Evolutionary conservation across 306 rosid genomes (phyloP).

Genomic region (barrel medic (Medicago truncatula)): DNA sequence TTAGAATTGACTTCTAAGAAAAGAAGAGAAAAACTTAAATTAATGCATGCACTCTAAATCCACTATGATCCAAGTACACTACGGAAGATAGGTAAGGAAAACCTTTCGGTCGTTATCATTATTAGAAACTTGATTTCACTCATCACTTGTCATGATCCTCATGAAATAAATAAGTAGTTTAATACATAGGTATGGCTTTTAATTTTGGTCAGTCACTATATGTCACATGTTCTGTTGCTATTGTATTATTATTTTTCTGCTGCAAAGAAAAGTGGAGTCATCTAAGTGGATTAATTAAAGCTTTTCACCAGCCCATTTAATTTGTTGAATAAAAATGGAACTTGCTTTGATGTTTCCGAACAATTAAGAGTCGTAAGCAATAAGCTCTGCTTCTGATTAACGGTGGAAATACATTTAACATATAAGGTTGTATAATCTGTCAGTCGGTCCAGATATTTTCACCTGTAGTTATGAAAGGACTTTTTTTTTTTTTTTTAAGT

Average conservation of each 20-base stretch:
- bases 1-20: background rate
- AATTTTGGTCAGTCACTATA: background rate
- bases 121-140: slow-evolving; percentile 30
- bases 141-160: slow-evolving; percentile 42
- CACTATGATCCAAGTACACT: slow-evolving; percentile 22
- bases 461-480: too few species aligned
- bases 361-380: slow-evolving; percentile 11
- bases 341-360: slow-evolving; percentile 30
- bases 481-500: too few species aligned
- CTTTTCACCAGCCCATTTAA: slow-evolving; percentile 42
- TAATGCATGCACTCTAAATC: background rate
- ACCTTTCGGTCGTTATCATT: slow-evolving; percentile 34
- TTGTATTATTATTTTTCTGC: background rate
- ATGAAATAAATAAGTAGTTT: slow-evolving; percentile 28
- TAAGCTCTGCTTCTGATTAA: background rate
- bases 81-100: slow-evolving; percentile 25
- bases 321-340: slow-evolving; percentile 26
- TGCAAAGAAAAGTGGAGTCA: slow-evolving; percentile 7
- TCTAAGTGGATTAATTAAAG: slow-evolving; percentile 31
- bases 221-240: slow-evolving; percentile 15
- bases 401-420: too few species aligned
- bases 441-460: too few species aligned
- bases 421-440: too few species aligned
- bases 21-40: background rate
- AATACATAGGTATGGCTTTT: slow-evolving; percentile 5